A percentile compares a stretch with the other conserved stretches of the same genome.
Conservation (phyloP, 345 rosid genomes). For the Arabidopsis thaliana region DNA sequence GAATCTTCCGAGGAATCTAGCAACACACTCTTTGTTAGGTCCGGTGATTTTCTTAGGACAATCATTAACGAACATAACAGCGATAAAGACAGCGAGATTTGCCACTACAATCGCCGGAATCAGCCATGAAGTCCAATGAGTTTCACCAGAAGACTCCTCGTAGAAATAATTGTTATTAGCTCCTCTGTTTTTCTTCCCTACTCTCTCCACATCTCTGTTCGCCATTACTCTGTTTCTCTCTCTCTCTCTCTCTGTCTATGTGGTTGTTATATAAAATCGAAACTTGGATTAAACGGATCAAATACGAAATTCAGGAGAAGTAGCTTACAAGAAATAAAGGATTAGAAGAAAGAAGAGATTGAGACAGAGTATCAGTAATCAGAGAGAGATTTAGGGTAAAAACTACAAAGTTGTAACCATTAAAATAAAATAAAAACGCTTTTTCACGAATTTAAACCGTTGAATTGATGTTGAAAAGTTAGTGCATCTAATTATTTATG, state of each 20-base stretch:
- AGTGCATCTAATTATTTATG: background rate
- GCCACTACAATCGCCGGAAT: conserved; percentile 80
- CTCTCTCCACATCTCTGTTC: conserved; percentile 70
- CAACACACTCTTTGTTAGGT: conserved; percentile 61
- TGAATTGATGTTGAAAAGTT: conserved; percentile 12
- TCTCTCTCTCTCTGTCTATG: background rate
- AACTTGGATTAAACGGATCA: conserved; percentile 38
- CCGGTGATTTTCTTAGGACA: conserved; percentile 68
- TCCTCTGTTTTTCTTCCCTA: conserved; percentile 42
- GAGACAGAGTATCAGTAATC: conserved; percentile 46
- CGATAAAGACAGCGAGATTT: conserved; percentile 69
- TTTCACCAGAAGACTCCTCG: conserved; percentile 51
- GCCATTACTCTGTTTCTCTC: conserved; percentile 52
- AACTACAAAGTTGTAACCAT: conserved; percentile 18
- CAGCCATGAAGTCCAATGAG: conserved; percentile 89
- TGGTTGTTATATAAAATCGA: conserved; percentile 16
- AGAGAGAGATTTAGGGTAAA: conserved; percentile 32
- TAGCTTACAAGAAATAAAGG: conserved; percentile 41
- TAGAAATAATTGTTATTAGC: conserved; percentile 43
- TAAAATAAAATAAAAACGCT: background rate
- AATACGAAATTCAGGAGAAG: conserved; percentile 38
- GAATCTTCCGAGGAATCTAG: conserved; percentile 74
- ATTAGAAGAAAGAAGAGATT: conserved; percentile 35
- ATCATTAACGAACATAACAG: conserved; percentile 81
- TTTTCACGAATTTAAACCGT: conserved; percentile 18